phyloP scores from a whole-genome alignment of 352 stramenopile species.

The Globisporangium cystogenes region DNA sequence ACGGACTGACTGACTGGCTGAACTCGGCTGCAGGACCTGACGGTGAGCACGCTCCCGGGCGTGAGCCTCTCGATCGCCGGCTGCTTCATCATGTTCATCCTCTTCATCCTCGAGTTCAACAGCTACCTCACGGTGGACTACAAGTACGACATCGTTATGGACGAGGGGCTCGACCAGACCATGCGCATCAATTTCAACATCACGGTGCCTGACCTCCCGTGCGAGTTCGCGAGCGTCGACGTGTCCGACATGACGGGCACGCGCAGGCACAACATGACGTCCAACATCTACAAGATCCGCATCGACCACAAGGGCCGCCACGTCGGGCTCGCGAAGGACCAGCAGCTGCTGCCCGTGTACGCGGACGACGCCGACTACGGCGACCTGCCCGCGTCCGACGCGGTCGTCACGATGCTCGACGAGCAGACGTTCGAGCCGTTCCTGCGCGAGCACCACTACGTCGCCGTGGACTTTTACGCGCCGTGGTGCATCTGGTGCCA shows the following conservation, averaged over 20 bases:
- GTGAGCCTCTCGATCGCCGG: conserved; percentile 80
- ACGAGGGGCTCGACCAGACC: conserved; percentile 78
- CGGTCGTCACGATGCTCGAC: conserved; percentile 66
- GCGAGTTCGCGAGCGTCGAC: conserved; percentile 96
- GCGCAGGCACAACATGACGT: conserved; percentile 97
- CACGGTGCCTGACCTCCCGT: conserved; percentile 95
- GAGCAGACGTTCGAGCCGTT: conserved; percentile 91
- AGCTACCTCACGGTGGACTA: conserved; percentile 83
- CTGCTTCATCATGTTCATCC: conserved; percentile 86
- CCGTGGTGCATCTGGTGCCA: conserved; percentile 98
- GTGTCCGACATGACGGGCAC: conserved; percentile 97
- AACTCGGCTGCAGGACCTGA: conserved; percentile 74
- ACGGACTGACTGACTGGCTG: background rate
- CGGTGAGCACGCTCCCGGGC: conserved; percentile 78
- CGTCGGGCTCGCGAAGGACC: conserved; percentile 86
- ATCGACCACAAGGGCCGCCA: conserved; percentile 81
- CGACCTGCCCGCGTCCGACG: conserved; percentile 72
- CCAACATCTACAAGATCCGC: conserved; percentile 97
- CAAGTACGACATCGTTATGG: conserved; percentile 88
- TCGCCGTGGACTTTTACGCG: conserved; percentile 96
- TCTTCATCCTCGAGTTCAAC: conserved; percentile 90
- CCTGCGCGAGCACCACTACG: conserved; percentile 92
- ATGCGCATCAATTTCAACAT: conserved; percentile 99
- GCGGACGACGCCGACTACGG: conserved; percentile 59
- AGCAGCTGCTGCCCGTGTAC: conserved; percentile 73